Evolutionary conservation across 306 rosid species (phyloP).

Genomic region (Calophaca sinica): DNA sequence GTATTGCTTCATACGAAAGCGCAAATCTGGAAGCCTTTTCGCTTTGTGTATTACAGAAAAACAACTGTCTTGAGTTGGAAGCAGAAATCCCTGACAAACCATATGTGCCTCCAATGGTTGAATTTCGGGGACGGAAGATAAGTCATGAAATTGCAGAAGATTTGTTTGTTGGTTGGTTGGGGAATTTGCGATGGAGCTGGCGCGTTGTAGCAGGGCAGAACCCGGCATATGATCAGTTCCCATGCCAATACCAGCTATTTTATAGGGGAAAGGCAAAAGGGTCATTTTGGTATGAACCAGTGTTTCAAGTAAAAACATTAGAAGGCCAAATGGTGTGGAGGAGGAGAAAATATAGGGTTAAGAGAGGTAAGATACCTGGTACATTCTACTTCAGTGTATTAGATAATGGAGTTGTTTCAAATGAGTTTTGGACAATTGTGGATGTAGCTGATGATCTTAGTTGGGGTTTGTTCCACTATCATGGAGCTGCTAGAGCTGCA

Average conservation of each 20-base stretch:
- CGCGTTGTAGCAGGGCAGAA: constrained; percentile 88
- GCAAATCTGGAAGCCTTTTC: constrained; percentile 82
- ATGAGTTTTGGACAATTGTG: constrained; percentile 88
- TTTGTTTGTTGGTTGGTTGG: constrained; percentile 85
- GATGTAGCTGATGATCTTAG: constrained; percentile 76
- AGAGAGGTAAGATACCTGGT: constrained; percentile 70
- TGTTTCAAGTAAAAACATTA: constrained; percentile 80
- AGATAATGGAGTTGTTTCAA: constrained; percentile 90
- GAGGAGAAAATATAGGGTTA: constrained; percentile 78
- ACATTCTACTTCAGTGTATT: constrained; percentile 82
- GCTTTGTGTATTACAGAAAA: constrained; percentile 84
- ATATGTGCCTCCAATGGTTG: constrained; percentile 60
- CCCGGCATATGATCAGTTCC: constrained; percentile 89
- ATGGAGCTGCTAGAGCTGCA: constrained; percentile 87
- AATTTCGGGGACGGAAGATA: constrained; percentile 57
- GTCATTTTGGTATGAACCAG: constrained; percentile 93
- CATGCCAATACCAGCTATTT: constrained; percentile 87
- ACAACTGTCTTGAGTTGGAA: constrained; percentile 84
- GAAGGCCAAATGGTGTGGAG: constrained; percentile 86
- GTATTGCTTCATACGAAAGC: constrained; percentile 85
- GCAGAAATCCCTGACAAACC: constrained; percentile 79
- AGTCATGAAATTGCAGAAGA: constrained; percentile 75
- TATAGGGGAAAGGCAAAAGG: constrained; percentile 87
- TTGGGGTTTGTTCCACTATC: constrained; percentile 88
- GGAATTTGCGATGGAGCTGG: constrained; percentile 87